A percentile compares a stretch with the other conserved stretches of the same genome.
Conservation (phyloP, 495 filamentous ascomycete species). For the Penicillium herquei region DNA sequence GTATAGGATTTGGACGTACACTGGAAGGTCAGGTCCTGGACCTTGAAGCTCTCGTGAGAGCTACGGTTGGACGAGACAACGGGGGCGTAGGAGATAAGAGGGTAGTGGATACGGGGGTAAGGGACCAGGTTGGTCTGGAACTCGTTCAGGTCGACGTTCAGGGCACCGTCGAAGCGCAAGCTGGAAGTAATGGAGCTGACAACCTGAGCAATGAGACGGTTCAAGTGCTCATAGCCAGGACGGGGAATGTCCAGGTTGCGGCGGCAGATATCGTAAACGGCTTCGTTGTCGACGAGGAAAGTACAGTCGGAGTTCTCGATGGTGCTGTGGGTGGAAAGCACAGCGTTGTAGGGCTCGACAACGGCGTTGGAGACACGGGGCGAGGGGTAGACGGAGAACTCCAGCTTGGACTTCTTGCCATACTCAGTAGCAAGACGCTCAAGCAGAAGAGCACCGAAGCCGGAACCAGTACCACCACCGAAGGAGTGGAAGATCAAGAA, state of each 20-base stretch:
- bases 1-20: slow-evolving; percentile 47
- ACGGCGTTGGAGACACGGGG: slow-evolving; percentile 84
- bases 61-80: slow-evolving; percentile 80
- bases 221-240: slow-evolving; percentile 82
- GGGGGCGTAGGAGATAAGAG: slow-evolving; percentile 84
- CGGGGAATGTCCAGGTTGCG: slow-evolving; percentile 86
- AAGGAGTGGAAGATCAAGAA: slow-evolving; percentile 96
- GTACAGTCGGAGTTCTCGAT: slow-evolving; percentile 93
- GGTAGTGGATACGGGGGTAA: slow-evolving; percentile 90
- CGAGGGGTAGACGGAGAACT: slow-evolving; percentile 87
- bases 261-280: slow-evolving; percentile 89
- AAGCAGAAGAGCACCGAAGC: slow-evolving; percentile 82
- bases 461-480: slow-evolving; percentile 87
- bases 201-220: slow-evolving; percentile 87
- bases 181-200: slow-evolving; percentile 91
- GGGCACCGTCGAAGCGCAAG: slow-evolving; percentile 83
- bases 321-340: slow-evolving; percentile 87
- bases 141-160: slow-evolving; percentile 91
- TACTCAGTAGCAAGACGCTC: slow-evolving; percentile 88
- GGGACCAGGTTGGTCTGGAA: slow-evolving; percentile 95
- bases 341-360: slow-evolving; percentile 92
- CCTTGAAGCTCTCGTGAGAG: slow-evolving; percentile 89
- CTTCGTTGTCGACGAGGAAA: slow-evolving; percentile 91
- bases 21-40: slow-evolving; percentile 82
- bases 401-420: slow-evolving; percentile 92